phyloP scores from a whole-genome alignment of 371 early-diverging fungal species.

The Mucor circinelloides region DNA sequence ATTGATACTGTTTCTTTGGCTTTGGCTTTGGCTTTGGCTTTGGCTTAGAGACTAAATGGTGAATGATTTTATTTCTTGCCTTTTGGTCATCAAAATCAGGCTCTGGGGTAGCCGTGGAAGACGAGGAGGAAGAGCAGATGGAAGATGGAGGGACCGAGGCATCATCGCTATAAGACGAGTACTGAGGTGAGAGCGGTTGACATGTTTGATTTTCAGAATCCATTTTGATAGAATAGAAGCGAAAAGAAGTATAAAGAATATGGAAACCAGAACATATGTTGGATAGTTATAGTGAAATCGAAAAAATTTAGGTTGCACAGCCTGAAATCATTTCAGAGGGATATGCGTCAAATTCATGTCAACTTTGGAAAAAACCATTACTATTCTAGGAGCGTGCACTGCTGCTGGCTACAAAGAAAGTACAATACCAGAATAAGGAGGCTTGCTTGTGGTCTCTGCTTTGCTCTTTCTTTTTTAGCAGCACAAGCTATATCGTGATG shows the following conservation, averaged over 20 bases:
- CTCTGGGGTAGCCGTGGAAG: not conserved
- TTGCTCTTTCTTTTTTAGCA: not conserved
- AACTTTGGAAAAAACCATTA: not conserved
- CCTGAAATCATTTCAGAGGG: not conserved
- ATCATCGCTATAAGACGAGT: not conserved
- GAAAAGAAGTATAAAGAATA: not conserved
- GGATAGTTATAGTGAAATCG: not conserved
- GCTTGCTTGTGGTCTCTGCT: not conserved
- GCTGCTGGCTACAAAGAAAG: not conserved
- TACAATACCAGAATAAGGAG: not conserved
- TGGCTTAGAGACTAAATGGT: not conserved
- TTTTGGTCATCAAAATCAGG: not conserved
- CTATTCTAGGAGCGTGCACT: not conserved
- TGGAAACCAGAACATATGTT: not conserved
- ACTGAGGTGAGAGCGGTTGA: not conserved
- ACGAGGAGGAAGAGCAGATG: not conserved
- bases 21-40: too few species aligned
- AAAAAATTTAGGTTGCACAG: not conserved
- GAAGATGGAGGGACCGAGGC: not conserved
- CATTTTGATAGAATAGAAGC: not conserved
- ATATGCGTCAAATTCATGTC: not conserved
- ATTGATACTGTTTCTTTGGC: slow-evolving; percentile 34
- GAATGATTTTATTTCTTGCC: not conserved
- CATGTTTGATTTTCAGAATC: not conserved
- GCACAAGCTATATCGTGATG: not conserved